Base-by-base conservation (phyloP, 106 monocot species). In the Dioscorea dumetorum region DNA sequence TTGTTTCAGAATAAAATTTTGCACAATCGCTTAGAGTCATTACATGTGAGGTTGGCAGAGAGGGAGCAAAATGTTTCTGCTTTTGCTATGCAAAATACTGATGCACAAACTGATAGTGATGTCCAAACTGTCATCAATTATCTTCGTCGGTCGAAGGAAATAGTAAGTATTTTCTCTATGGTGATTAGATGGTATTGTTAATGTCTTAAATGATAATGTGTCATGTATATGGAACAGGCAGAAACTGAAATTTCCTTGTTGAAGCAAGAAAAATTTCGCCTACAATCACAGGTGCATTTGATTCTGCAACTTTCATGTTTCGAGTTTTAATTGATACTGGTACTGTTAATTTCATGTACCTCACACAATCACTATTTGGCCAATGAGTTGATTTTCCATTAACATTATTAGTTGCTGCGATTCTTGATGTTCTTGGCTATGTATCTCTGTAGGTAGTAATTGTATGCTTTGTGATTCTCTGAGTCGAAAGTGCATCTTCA, bases 111-210 rank as follows among this genome's bases (percentile, higher is more conserved):
- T 23, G 88, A 97, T 28, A 79, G 67, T 67, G 86, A 97, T 68
- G 33, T 99, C 14, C 90, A 90, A 59, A 82, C 62, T 64, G 95
- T 95, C 33, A 83, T 99, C 59, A 80, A 72, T 65, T 81, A 87
- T 77, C 83, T 93, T 67, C 84, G 99, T 13, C 82, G 90, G 33
- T 86, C 92, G 24, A 93, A 93, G 74, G 90, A 99, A 81, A 99
- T 99, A 41, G 99, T 97, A 84, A 80, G 95, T 75, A n/a, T 9
- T 23, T 16, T 48, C 72, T 67, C 12, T 32, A 3, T 2, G 41
- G 41, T 5, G 2, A 10, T 5, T 41, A 10, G 41, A 41, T 41
- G 41, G 10, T 41, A 41, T 5, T 10, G 0, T 41, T 41, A 8
- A 41, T 41, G 41, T 3, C 41, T 41, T 41, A 5, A 0, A 41